These are phyloP conservation scores for Leersia perrieri DNA, from an alignment of 176 grass and related monocot genomes.

Conservation along the genomic window DNA sequence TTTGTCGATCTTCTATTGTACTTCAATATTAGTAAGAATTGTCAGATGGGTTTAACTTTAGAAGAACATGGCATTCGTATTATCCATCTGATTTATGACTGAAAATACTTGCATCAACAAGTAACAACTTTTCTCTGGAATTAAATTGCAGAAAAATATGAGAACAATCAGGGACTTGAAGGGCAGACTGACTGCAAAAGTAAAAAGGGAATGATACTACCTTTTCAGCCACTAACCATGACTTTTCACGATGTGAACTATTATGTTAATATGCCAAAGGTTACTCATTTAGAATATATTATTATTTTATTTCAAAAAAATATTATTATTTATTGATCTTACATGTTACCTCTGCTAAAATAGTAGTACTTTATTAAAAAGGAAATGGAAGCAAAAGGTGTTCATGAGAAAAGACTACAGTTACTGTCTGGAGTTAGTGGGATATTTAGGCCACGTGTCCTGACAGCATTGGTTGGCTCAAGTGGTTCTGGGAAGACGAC, in stretches of 20 bases:
- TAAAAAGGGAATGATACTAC: slow-evolving; percentile 64
- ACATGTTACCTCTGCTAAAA: background rate
- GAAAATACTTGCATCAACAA: background rate
- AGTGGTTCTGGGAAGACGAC: slow-evolving; percentile 86
- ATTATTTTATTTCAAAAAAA: too few species aligned
- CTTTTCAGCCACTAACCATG: slow-evolving; percentile 68
- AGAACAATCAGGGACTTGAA: background rate
- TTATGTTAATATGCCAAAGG: slow-evolving; percentile 69
- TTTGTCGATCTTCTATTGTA: background rate
- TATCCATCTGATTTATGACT: background rate
- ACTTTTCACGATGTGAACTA: slow-evolving; percentile 71
- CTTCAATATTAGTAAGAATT: background rate
- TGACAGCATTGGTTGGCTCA: slow-evolving; percentile 76
- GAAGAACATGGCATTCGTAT: background rate
- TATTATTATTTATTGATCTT: background rate
- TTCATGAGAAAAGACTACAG: slow-evolving; percentile 54
- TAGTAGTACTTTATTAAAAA: background rate
- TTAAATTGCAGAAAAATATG: background rate
- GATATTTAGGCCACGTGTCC: slow-evolving; percentile 63
- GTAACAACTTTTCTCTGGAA: background rate
- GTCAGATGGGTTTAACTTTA: background rate
- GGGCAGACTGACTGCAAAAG: background rate
- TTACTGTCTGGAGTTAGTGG: slow-evolving; percentile 62
- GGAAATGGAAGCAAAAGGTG: slow-evolving; percentile 55
- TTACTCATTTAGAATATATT: slow-evolving; percentile 21